Conservation (phyloP, 2,329 filamentous ascomycete species). For the Didymella sp. region DNA sequence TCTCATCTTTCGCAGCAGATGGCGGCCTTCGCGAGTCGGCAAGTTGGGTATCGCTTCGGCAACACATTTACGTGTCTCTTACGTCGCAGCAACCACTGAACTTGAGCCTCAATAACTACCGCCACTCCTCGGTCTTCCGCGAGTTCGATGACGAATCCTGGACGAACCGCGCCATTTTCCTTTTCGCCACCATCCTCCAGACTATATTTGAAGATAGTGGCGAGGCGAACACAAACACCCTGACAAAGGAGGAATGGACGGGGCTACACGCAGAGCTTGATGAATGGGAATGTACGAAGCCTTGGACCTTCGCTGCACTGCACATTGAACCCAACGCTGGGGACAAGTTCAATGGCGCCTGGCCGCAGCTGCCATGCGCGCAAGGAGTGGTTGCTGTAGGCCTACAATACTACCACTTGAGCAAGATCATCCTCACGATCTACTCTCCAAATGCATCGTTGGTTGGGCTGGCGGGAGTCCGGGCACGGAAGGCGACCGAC, state of each 20-base stretch:
- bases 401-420: constrained; percentile 42
- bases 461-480: constrained; percentile 37
- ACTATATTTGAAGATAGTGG: constrained; percentile 35
- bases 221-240: constrained; percentile 21
- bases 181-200: constrained; percentile 40
- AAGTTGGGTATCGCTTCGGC: constrained; percentile 52
- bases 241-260: constrained; percentile 39
- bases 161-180: constrained; percentile 44
- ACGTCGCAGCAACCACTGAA: constrained; percentile 45
- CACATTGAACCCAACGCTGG: constrained; percentile 33
- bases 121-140: constrained; percentile 38
- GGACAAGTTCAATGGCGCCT: constrained; percentile 30
- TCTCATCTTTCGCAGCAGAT: constrained; percentile 48
- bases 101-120: constrained; percentile 42
- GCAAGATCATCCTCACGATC: constrained; percentile 40
- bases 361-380: constrained; percentile 34
- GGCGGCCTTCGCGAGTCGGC: constrained; percentile 53
- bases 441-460: constrained; percentile 40
- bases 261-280: constrained; percentile 40
- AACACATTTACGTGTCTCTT: constrained; percentile 52
- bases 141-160: constrained; percentile 41
- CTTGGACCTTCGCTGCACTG: constrained; percentile 39
- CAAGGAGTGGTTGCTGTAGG: constrained; percentile 39
- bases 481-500: constrained; percentile 37
- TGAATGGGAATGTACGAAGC: constrained; percentile 43